A percentile compares a stretch with the other conserved stretches of the same genome.
phyloP scores from a whole-genome alignment of 169 alveolate genomes.

The Theileria orientalis region DNA sequence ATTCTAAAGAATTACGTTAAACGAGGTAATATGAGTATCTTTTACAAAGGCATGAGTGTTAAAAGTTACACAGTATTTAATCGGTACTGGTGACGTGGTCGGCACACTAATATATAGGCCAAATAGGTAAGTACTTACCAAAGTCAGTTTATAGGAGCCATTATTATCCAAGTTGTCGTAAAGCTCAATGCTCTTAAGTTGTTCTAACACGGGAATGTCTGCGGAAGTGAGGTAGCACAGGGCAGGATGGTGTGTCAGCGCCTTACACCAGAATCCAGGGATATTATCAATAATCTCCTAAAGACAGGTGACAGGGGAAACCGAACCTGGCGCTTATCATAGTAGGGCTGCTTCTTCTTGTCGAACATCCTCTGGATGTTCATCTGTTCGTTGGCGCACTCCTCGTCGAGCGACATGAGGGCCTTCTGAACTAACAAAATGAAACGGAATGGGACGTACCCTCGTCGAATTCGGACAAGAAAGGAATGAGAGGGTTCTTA shows the following conservation, averaged over 20 bases:
- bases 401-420: slow-evolving; percentile 79
- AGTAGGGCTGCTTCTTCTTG: slow-evolving; percentile 82
- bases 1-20: slow-evolving; percentile 9
- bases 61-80: background rate
- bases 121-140: slow-evolving; percentile 26
- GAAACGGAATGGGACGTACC: slow-evolving; percentile 7
- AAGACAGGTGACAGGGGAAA: background rate
- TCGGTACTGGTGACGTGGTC: background rate
- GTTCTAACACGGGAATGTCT: slow-evolving; percentile 80
- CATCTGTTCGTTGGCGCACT: slow-evolving; percentile 88
- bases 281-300: slow-evolving; percentile 79
- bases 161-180: slow-evolving; percentile 86
- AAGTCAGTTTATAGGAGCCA: slow-evolving; percentile 84
- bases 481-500: slow-evolving; percentile 44
- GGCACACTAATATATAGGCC: background rate
- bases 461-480: slow-evolving; percentile 59
- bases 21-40: too few relatives aligned
- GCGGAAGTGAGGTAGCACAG: slow-evolving; percentile 81
- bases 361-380: slow-evolving; percentile 84
- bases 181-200: slow-evolving; percentile 74
- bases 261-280: slow-evolving; percentile 87
- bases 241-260: slow-evolving; percentile 84
- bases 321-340: slow-evolving; percentile 75
- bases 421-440: slow-evolving; percentile 72
- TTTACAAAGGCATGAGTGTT: background rate